These are phyloP conservation scores for Hyaloraphidium curvatum DNA, from an alignment of 192 early-diverging fungal genomes.

Conservation along the genomic window DNA sequence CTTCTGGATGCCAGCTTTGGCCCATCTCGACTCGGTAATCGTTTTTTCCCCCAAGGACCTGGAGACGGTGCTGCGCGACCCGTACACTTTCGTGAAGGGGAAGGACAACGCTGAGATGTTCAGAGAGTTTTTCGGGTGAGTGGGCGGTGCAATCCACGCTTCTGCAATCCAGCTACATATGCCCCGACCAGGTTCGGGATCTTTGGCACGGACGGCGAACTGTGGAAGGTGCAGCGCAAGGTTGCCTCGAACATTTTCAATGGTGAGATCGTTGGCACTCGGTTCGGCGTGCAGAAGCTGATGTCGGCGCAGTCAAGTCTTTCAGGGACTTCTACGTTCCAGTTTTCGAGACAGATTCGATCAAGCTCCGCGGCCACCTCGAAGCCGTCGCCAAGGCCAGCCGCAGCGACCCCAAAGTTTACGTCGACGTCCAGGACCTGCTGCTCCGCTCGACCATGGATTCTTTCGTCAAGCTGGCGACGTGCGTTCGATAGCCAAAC, in stretches of 20 bases:
- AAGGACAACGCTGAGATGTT: too few relatives aligned
- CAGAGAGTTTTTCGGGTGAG: too few relatives aligned
- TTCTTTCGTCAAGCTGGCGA: too few relatives aligned
- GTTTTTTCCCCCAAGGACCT: too few relatives aligned
- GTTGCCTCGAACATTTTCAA: slow-evolving; percentile 21
- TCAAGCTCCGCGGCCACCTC: not conserved
- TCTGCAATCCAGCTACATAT: too few relatives aligned
- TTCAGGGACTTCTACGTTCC: slow-evolving; percentile 14
- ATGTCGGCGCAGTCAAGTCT: not conserved
- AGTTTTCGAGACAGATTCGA: not conserved
- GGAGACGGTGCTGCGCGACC: too few relatives aligned
- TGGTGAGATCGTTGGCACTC: slow-evolving; percentile 10
- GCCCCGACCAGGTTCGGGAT: too few relatives aligned
- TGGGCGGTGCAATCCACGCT: too few relatives aligned
- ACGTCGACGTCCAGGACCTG: not conserved
- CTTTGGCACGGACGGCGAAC: slow-evolving; percentile 45
- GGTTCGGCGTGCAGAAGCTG: not conserved
- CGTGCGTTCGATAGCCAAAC: too few relatives aligned
- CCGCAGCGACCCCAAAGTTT: too few relatives aligned
- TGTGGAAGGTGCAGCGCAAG: slow-evolving; percentile 40
- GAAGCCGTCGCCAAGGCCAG: not conserved
- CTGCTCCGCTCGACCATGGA: not conserved
- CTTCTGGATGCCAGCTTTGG: too few relatives aligned
- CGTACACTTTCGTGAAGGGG: not conserved
- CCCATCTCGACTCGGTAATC: too few relatives aligned